phyloP scores from a whole-genome alignment of 371 early-diverging fungal genomes.

The Neoconidiobolus thromboides region DNA sequence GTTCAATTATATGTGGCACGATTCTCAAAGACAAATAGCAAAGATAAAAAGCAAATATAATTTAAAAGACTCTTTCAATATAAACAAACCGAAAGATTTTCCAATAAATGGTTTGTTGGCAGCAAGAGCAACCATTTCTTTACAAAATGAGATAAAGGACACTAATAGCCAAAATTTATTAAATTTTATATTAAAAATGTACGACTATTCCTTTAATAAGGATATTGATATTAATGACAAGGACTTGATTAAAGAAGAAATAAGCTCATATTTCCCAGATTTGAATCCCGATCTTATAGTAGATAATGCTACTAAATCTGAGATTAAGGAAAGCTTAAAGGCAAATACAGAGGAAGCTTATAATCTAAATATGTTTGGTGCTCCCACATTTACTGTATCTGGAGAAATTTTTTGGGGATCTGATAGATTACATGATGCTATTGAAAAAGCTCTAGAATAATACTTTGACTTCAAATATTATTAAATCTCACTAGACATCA shows the following conservation, averaged over 20 bases:
- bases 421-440: background rate
- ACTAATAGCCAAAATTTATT: background rate
- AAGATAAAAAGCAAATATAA: background rate
- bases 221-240: background rate
- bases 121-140: background rate
- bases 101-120: background rate
- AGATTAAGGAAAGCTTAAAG: background rate
- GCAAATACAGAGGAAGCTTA: background rate
- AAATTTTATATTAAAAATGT: background rate
- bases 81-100: background rate
- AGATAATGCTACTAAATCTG: background rate
- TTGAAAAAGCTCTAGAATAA: too few species aligned
- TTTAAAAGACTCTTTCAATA: background rate
- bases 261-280: background rate
- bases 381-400: background rate
- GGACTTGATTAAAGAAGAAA: background rate
- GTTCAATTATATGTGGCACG: background rate
- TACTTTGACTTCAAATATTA: too few species aligned
- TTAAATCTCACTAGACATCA: too few species aligned
- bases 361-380: background rate
- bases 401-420: background rate
- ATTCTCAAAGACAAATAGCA: background rate
- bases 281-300: background rate
- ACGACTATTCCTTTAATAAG: background rate
- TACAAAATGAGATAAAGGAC: background rate